Conservation (phyloP, 352 stramenopile genomes). For the Phytopythium delawarense region DNA sequence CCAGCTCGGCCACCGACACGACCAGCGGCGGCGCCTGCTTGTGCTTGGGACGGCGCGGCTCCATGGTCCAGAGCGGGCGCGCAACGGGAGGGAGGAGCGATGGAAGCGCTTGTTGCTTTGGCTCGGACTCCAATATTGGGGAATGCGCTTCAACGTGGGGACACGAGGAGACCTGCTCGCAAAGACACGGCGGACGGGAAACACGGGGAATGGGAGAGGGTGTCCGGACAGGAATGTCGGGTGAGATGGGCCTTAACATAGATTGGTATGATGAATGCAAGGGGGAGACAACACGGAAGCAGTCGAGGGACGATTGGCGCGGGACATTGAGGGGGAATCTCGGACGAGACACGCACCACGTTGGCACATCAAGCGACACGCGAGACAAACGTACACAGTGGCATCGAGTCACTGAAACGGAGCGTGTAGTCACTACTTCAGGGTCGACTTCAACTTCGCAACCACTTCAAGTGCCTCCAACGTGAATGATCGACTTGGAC, state of each 20-base stretch:
- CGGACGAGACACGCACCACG: neutral
- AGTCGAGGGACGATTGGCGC: neutral
- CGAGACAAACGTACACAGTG: neutral
- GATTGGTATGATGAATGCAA: neutral
- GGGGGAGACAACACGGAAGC: neutral
- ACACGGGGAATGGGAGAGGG: neutral
- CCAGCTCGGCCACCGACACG: conserved; percentile 35
- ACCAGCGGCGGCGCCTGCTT: conserved; percentile 54
- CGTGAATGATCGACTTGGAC: too few species aligned
- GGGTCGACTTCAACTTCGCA: neutral
- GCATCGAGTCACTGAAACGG: neutral
- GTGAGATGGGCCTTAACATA: neutral
- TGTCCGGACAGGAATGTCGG: neutral
- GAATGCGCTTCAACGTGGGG: neutral
- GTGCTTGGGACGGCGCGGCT: conserved; percentile 59
- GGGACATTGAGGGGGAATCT: neutral
- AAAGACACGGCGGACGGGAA: neutral
- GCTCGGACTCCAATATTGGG: neutral
- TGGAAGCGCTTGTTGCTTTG: neutral
- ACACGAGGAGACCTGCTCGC: neutral
- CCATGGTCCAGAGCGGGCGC: conserved; percentile 17
- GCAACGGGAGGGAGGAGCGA: neutral
- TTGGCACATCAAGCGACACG: neutral
- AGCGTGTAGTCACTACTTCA: neutral
- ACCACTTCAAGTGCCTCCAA: too few species aligned